A percentile compares a stretch with the other conserved stretches of the same genome.
These are phyloP conservation scores for Nakazawaea sp. DNA, from an alignment of 805 yeast genomes.

Conservation along the genomic window DNA sequence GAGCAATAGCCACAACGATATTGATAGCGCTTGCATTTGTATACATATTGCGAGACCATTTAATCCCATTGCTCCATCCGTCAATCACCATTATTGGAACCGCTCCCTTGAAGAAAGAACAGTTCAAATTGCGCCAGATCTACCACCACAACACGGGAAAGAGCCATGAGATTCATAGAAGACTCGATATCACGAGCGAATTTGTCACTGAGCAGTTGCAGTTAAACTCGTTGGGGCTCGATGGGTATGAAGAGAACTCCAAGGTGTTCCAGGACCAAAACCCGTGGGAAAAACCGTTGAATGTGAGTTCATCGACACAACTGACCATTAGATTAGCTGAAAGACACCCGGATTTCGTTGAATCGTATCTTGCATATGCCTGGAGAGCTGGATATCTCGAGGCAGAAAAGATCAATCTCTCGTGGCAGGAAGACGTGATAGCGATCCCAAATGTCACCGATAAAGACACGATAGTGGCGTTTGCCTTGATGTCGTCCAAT, in stretches of 20 bases:
- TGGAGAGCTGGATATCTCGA: conserved; percentile 30
- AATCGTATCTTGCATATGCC: conserved; percentile 58
- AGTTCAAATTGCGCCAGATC: conserved; percentile 44
- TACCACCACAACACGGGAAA: conserved; percentile 53
- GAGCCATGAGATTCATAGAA: conserved; percentile 33
- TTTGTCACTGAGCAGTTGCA: conserved; percentile 20
- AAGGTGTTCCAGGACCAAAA: background rate
- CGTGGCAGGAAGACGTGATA: conserved; percentile 57
- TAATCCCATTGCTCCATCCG: no score
- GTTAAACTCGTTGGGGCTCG: background rate
- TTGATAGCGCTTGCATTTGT: no score
- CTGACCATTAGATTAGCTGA: conserved; percentile 31
- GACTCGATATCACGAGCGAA: conserved; percentile 43
- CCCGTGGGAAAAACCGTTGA: conserved; percentile 15
- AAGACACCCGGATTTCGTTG: conserved; percentile 56
- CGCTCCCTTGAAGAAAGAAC: background rate
- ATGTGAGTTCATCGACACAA: conserved; percentile 13
- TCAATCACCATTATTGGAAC: conserved; percentile 7
- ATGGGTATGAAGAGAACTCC: background rate
- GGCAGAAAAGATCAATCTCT: conserved; percentile 36
- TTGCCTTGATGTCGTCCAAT: conserved; percentile 84
- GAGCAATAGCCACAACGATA: no score
- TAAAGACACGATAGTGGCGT: conserved; percentile 58
- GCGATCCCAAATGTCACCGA: conserved; percentile 72
- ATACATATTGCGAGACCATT: no score